Evolutionary conservation across 164 flowering plant genomes (phyloP), one percentile per base, ranked within the genome.

Genomic region (Magnolia changhungtana): DNA sequence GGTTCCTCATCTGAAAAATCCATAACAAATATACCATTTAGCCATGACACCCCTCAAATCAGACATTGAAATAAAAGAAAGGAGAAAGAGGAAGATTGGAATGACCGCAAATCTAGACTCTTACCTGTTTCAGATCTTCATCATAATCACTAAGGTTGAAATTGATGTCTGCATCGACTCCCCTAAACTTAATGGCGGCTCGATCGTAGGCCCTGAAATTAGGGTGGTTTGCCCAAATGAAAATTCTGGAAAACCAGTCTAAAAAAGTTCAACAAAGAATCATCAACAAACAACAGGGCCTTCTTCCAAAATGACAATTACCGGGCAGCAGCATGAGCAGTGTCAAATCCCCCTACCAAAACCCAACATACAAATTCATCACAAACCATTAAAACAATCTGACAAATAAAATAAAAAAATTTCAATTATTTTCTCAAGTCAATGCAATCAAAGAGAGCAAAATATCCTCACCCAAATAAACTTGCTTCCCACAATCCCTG

Each of bases 401-500:
- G 29, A 27, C 29, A 14, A 52, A 52, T 52, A 50, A 69, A 18
- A 18, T 10, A 8, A 11, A 23, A 31, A 27, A 23, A 19, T 18
- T 51, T 18, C 18, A 24, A 50, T 9, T 31, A 58, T 9, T 55
- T 11, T 16, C 13, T 55, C 61, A 8, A 55, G 7, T 45, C 16
- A 68, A 27, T 69, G 64, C 14, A 75, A 51, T 13, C 21, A 23
- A 16, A 29, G n/a, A 16, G 21, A 67, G 18, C 18, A 23, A 49
- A 27, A 66, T 20, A 19, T 75, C 27, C 86, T 78, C 79, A 92
- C 97, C 97, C 80, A 92, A 78, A 80, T 92, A 92, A 7, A 92
- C 97, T 80, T 92, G 97, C 71, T 92, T 92, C 71, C 94, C 93
- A 75, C 94, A 90, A 79, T 92, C 97, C 97, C 97, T 92, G 85